Conservation (phyloP, 2,329 filamentous ascomycete genomes). For the Colletotrichum sp. region DNA sequence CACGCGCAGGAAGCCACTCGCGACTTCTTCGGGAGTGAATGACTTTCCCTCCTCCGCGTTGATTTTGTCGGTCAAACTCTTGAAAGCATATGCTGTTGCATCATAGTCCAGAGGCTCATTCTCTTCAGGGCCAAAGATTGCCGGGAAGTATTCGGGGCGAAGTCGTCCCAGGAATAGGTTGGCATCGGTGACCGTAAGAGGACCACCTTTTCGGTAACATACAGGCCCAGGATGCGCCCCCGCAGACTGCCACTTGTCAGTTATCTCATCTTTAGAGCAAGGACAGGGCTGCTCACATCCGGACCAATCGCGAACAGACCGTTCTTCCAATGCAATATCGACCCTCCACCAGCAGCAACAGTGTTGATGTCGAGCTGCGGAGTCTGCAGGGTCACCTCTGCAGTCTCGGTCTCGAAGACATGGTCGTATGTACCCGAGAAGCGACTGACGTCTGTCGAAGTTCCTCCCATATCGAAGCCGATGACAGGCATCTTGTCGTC, state of each 20-base stretch:
- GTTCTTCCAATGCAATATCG: constrained; percentile 68
- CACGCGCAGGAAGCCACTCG: constrained; percentile 76
- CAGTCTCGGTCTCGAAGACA: constrained; percentile 74
- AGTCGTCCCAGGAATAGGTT: constrained; percentile 70
- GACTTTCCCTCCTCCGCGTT: constrained; percentile 39
- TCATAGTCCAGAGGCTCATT: constrained; percentile 55
- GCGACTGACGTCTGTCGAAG: constrained; percentile 73
- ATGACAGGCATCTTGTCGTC: constrained; percentile 69
- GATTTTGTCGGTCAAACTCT: constrained; percentile 42
- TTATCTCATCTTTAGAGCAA: neutral
- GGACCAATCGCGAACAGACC: constrained; percentile 76
- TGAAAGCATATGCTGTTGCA: constrained; percentile 42
- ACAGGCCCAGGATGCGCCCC: constrained; percentile 75
- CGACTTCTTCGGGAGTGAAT: constrained; percentile 43
- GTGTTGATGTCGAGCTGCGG: constrained; percentile 79
- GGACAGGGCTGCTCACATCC: constrained; percentile 36
- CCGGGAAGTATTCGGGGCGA: constrained; percentile 68
- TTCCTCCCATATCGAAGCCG: constrained; percentile 58
- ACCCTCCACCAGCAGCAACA: constrained; percentile 59
- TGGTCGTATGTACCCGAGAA: constrained; percentile 75
- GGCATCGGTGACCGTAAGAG: constrained; percentile 75
- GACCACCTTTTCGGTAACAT: constrained; percentile 73
- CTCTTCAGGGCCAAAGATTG: constrained; percentile 74
- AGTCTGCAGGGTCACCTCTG: constrained; percentile 73
- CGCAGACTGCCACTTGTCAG: constrained; percentile 53